Evolutionary conservation across 805 yeast genomes (phyloP).

Genomic region (Blastobotrys mokoenaii): DNA sequence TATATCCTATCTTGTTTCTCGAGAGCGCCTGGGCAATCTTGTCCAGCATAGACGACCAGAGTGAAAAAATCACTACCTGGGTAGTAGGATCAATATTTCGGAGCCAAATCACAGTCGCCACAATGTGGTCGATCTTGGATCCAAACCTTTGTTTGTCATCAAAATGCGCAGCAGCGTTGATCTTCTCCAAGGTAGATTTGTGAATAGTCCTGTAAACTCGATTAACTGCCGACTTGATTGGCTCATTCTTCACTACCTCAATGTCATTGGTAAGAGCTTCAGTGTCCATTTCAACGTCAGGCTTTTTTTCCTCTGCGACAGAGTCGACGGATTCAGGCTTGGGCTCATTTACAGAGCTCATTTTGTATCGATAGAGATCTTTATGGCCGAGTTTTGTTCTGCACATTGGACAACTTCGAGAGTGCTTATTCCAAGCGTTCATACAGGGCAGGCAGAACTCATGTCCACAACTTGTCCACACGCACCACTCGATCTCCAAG

Average conservation of each 20-base stretch:
- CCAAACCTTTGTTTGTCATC: conserved; percentile 43
- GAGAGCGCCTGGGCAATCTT: conserved; percentile 59
- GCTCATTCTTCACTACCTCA: conserved; percentile 25
- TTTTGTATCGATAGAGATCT: conserved; percentile 43
- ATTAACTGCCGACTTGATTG: conserved; percentile 32
- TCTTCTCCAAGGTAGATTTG: too few species aligned
- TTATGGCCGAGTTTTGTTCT: conserved; percentile 40
- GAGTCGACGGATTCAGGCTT: neutral
- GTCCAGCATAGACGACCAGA: conserved; percentile 69
- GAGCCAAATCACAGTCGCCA: conserved; percentile 62
- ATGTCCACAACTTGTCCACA: conserved; percentile 83
- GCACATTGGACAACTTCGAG: conserved; percentile 67
- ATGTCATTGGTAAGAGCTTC: conserved; percentile 24
- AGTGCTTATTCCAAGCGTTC: conserved; percentile 46
- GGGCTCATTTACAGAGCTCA: too few species aligned
- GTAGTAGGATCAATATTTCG: conserved; percentile 48
- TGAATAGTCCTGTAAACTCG: conserved; percentile 21
- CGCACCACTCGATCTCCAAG: conserved; percentile 39
- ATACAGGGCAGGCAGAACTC: conserved; percentile 80
- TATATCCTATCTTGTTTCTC: conserved; percentile 45
- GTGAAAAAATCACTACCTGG: conserved; percentile 84
- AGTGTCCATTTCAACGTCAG: conserved; percentile 1
- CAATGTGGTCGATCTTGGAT: conserved; percentile 76
- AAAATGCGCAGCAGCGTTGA: too few species aligned
- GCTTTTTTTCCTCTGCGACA: neutral